Conservation (phyloP, 2,329 filamentous ascomycete genomes). For the Sordariomycetes sp. region DNA sequence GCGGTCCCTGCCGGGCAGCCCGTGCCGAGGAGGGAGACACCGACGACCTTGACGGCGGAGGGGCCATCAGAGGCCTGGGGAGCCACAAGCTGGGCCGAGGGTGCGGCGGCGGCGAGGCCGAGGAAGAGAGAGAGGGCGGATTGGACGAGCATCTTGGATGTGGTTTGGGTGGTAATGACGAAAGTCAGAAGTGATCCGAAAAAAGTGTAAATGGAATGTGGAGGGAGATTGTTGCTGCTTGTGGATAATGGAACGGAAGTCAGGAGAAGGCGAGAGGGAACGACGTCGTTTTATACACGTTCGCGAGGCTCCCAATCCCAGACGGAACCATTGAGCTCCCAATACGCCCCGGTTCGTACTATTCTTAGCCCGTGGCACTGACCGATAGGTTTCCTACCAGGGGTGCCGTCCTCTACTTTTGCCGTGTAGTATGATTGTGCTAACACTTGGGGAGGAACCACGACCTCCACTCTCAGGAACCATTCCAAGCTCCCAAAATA, state of each 20-base stretch:
- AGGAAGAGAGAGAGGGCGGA: constrained; percentile 1
- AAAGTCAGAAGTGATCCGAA: background rate
- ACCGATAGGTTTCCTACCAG: too few relatives aligned
- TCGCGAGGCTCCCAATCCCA: background rate
- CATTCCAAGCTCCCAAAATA: too few relatives aligned
- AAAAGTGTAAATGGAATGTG: background rate
- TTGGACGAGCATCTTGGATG: background rate
- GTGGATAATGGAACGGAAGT: background rate
- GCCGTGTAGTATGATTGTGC: too few relatives aligned
- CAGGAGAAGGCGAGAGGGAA: background rate
- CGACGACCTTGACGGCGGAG: constrained; percentile 17
- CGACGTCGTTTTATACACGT: background rate
- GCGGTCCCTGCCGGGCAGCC: constrained; percentile 14
- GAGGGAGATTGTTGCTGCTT: background rate
- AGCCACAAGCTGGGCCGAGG: constrained; percentile 27
- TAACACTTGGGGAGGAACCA: too few relatives aligned
- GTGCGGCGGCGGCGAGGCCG: constrained; percentile 13
- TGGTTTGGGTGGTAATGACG: background rate
- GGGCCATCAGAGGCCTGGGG: constrained; percentile 33
- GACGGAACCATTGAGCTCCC: background rate
- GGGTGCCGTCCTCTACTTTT: too few relatives aligned
- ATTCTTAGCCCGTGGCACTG: background rate
- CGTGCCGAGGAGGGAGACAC: constrained; percentile 13
- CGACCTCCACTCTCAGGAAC: too few relatives aligned
- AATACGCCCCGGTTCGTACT: background rate